phyloP scores from a whole-genome alignment of 2,329 filamentous ascomycete genomes.

The Cercospora berteroae region DNA sequence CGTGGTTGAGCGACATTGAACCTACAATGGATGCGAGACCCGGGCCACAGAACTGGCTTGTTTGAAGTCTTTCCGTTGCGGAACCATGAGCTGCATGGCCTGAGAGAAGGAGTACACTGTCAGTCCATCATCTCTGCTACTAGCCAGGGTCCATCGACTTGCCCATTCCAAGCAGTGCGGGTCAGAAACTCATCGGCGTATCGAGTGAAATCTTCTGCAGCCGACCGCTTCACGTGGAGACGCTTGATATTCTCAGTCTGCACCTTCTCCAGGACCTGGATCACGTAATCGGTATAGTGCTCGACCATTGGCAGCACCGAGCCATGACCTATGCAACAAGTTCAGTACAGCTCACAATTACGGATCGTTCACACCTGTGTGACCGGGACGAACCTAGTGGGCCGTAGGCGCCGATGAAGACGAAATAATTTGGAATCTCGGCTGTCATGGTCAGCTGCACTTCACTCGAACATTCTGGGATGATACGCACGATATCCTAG shows the following conservation, averaged over 20 bases:
- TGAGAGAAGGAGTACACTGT: neutral
- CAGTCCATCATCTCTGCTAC: neutral
- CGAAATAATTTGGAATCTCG: neutral
- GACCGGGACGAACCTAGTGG: neutral
- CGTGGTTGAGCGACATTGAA: neutral
- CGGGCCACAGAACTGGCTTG: neutral
- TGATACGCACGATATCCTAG: neutral
- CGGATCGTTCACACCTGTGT: neutral
- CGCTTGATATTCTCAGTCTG: neutral
- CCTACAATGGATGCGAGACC: neutral
- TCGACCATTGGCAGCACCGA: neutral
- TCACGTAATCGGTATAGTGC: neutral
- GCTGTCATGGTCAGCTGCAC: neutral
- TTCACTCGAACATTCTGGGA: neutral
- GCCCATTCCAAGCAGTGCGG: neutral
- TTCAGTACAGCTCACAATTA: neutral
- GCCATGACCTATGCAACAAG: neutral
- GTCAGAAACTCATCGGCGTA: neutral
- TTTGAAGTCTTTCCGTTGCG: neutral
- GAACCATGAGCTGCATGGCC: neutral
- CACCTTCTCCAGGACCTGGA: neutral
- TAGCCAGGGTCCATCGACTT: neutral
- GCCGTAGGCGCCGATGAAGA: neutral
- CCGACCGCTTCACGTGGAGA: neutral
- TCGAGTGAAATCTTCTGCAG: neutral